A percentile compares a stretch with the other conserved stretches of the same genome.
Conservation (phyloP, 2,329 filamentous ascomycete genomes). For the Aspergillus awamori region DNA sequence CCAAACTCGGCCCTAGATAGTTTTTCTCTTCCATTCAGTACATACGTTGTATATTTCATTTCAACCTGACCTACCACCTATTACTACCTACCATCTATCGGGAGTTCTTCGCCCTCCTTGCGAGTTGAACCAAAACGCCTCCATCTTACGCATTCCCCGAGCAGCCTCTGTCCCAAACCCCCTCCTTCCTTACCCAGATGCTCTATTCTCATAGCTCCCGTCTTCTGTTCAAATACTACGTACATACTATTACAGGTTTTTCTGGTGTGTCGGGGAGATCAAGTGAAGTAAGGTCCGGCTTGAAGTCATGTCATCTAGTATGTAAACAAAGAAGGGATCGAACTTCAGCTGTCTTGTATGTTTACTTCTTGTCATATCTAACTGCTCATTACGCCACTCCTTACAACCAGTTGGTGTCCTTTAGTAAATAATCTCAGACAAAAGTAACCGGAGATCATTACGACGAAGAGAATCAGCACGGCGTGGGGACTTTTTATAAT, state of each 20-base stretch:
- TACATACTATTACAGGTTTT: slow-evolving; percentile 4
- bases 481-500: too few species aligned
- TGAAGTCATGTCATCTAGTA: too few species aligned
- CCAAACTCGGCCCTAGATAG: slow-evolving; percentile 90
- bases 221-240: slow-evolving; percentile 15
- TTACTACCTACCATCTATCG: background rate
- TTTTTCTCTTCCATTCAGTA: slow-evolving; percentile 16
- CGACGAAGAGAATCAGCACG: background rate
- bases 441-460: background rate
- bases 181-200: background rate
- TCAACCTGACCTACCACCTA: background rate
- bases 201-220: background rate
- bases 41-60: background rate
- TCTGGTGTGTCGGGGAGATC: too few species aligned
- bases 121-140: slow-evolving; percentile 8
- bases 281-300: too few species aligned
- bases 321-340: too few species aligned
- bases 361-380: too few species aligned
- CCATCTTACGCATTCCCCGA: slow-evolving; percentile 17
- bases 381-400: background rate
- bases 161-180: slow-evolving; percentile 24
- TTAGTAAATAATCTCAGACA: too few species aligned
- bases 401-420: too few species aligned
- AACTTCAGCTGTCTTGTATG: too few species aligned
- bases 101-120: background rate